Conservation (phyloP, 345 rosid species). For the Combretum micranthum region DNA sequence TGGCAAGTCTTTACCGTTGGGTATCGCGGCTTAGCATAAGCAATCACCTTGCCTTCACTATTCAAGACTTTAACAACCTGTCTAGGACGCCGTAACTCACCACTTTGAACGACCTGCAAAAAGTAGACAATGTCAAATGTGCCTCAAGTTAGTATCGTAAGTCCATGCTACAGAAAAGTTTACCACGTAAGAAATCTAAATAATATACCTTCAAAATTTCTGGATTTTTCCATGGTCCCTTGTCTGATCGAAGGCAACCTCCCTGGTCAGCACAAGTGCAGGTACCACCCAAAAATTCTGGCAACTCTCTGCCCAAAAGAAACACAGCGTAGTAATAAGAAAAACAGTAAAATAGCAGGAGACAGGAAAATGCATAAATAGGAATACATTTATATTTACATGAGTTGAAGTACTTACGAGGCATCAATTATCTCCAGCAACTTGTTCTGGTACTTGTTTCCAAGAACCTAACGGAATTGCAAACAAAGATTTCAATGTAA, state of each 20-base stretch:
- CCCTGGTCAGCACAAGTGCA: constrained; percentile 86
- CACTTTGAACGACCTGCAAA: constrained; percentile 77
- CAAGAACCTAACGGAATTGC: constrained; percentile 66
- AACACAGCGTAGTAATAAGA: not conserved
- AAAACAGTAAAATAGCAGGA: not conserved
- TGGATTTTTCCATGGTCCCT: constrained; percentile 98
- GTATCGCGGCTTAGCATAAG: constrained; percentile 80
- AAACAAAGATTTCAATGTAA: constrained; percentile 5
- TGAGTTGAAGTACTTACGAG: constrained; percentile 32
- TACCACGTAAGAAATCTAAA: not conserved
- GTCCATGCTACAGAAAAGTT: not conserved
- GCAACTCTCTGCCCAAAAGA: constrained; percentile 69
- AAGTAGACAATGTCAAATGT: constrained; percentile 10
- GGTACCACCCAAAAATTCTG: constrained; percentile 81
- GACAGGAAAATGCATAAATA: constrained; percentile 1
- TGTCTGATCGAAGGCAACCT: constrained; percentile 92
- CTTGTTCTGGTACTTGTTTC: constrained; percentile 77
- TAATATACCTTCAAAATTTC: constrained; percentile 60
- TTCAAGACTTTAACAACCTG: constrained; percentile 89
- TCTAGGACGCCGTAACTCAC: constrained; percentile 65
- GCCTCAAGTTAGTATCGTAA: constrained; percentile 5
- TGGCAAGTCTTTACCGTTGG: constrained; percentile 46
- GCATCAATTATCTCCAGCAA: constrained; percentile 88
- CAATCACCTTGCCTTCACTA: constrained; percentile 86
- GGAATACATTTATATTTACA: not conserved